Base-by-base conservation (phyloP, 2,329 filamentous ascomycete species). In the Colletotrichum sp. region DNA sequence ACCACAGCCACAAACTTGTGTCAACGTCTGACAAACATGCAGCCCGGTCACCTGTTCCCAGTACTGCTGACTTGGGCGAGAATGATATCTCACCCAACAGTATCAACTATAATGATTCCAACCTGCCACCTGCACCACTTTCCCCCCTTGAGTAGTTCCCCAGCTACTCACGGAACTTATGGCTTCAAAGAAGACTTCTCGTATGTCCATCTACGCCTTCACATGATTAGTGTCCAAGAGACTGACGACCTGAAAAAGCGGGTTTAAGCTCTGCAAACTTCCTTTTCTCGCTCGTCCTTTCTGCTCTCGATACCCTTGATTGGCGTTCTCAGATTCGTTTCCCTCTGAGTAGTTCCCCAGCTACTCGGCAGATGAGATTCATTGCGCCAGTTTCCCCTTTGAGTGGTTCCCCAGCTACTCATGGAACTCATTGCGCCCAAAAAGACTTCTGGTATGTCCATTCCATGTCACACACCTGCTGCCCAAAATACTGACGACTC, bases 111-210 rank as follows among this genome's bases (percentile, higher is more conserved):
- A 32, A 63, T 13, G 28, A 52, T 32, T 34, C 62, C 18, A 21
- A 18, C 13, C 18, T 68, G 43, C 30, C 69, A 32, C 56, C 36
- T 3, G 43, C 34, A 5, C 34, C 43, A 2, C 36, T 59, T 34
- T 69, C 63, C 48, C 73, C 73, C 73, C 9, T 56, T 68, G n/a
- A 69, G 43, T 26, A 69, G 58, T 63, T 69, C 73, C 43, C 43
- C 58, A n/a, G 43, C n/a, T 48, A 48, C n/a, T 4, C 43, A 48
- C 10, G 43, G n/a, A 48, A n/a, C 18, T 48, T 18, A 48, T 21
- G 7, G n/a, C n/a, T 0, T 10, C 18, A 43, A 30, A 61, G 56
- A 61, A 12, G n/a, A 26, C n/a, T 56, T 24, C 21, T 56, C 18
- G 24, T 21, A 56, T 56, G 14, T 56, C 12, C 12, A 56, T 2